Evolutionary conservation across 352 stramenopile genomes (phyloP), one percentile per base, ranked within the genome.

Genomic region (Globisporangium acanthophoron): DNA sequence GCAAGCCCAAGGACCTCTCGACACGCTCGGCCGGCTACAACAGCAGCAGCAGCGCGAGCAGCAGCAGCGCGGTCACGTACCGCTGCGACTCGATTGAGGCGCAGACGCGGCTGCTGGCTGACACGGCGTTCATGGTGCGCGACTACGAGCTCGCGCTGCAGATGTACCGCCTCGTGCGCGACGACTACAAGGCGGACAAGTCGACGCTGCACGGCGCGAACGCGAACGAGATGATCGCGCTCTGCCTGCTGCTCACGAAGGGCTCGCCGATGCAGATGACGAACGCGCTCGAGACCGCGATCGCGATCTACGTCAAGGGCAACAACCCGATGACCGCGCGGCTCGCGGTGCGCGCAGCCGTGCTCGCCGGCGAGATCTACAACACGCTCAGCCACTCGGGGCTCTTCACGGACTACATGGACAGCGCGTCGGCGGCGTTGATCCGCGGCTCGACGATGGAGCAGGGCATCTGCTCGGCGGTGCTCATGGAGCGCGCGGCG

Each of bases 171-270:
- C 80, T 97, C 33, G 90, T 86, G 27, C 76, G 90, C 16, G 90
- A 97, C 53, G 90, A 97, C 68, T 97, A 90, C 61, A 96, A 94
- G 59, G 89, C 81, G 11, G 87, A 96, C 71, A 94, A 92, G 70
- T 91, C 86, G 12, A 50, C 88, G 33, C 73, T 90, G 44, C 87
- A 96, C 48, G 84, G 74, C 43, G 87, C 83, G 1, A 87, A 91
- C 60, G 82, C 82, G 1, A 94, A 94, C 65, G 86, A 96, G 57
- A 92, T 92, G 85, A 94, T 96, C 57, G 85, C 87, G 20, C 40
- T 96, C 20, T 94, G 85, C 48, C 60, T 92, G 46, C 67, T 95
- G 33, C 57, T 95, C 20, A 89, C 76, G 0, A 88, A 87, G 18
- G 85, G 84, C 29, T 90, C 84, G 7, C 77, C 83, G 0, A 80